Evolutionary conservation across 352 stramenopile genomes (phyloP).

Genomic region (Globisporangium cystogenes): DNA sequence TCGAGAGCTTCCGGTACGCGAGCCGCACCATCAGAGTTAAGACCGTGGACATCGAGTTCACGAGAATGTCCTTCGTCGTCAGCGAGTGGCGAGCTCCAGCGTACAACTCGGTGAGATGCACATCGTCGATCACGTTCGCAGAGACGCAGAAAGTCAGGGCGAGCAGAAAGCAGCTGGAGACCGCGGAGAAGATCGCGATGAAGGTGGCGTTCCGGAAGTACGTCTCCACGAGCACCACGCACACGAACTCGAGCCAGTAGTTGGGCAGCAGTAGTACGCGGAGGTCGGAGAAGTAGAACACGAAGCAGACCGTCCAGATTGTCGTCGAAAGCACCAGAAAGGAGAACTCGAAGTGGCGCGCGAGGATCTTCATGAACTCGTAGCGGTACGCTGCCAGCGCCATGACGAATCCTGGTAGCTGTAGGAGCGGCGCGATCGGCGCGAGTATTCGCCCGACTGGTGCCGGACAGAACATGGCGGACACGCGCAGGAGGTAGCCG

Average conservation of each 20-base stretch:
- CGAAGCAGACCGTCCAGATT: slow-evolving; percentile 6
- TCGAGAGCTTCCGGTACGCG: slow-evolving; percentile 6
- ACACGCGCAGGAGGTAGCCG: slow-evolving; percentile 3
- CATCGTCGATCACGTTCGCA: slow-evolving; percentile 1
- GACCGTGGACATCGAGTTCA: slow-evolving; percentile 11
- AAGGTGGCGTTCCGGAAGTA: slow-evolving; percentile 3
- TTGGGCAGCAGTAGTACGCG: slow-evolving; percentile 3
- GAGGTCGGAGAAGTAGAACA: slow-evolving; percentile 1
- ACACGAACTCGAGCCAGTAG: slow-evolving; percentile 10
- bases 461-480: slow-evolving; percentile 1
- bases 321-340: slow-evolving; percentile 4
- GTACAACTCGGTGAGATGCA: background rate
- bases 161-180: slow-evolving; percentile 5
- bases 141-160: background rate
- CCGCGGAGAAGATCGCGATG: background rate
- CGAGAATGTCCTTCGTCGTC: slow-evolving; percentile 6
- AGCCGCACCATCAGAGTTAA: slow-evolving; percentile 6
- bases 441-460: slow-evolving; percentile 3
- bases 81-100: background rate
- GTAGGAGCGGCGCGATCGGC: slow-evolving; percentile 3
- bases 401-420: slow-evolving; percentile 3
- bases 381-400: slow-evolving; percentile 5
- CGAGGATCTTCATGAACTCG: slow-evolving; percentile 9
- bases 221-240: slow-evolving; percentile 9
- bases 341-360: slow-evolving; percentile 10